Base-by-base conservation (phyloP, 306 rosid species). In the Phaseolus lunatus region DNA sequence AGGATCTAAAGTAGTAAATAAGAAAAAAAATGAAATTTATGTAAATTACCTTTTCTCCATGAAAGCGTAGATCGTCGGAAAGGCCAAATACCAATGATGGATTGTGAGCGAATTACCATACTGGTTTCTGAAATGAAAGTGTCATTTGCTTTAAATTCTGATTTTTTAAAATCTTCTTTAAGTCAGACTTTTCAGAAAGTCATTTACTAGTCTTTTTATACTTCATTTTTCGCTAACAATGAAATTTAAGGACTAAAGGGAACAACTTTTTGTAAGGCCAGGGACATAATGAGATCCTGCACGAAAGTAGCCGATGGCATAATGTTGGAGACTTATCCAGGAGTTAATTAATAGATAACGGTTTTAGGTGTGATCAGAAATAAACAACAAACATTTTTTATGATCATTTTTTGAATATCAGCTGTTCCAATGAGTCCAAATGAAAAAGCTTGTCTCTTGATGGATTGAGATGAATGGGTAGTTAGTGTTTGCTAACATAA, bases 301-400 rank as follows among this genome's bases (percentile, higher is more conserved):
- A 12, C 15, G 61, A 18, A 50, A 50, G 24, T 4, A 22, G 10
- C 61, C 29, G 1, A 10, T 53, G 27, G 61, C 57, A 50, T n/a
- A 50, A 18, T 50, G n/a, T 48, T 48, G n/a, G 56, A n/a, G 26
- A 53, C 15, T 20, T 53, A 20, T 53, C 6, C 13, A 2, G 59
- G 6, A 2, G 59, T 53, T 53, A 19, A 19, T 0, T 23, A 26
- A 58, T 58, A 35, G 67, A 57, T 18, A 33, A 13, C 35, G 13
- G 54, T 81, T 81, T 68, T 75, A 72, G 47, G 20, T 24, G 20
- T 48, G 58, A 13, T 66, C n/a, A 54, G 33, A 43, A 73, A 29
- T 53, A 47, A 80, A 27, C 27, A 19, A 5, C 4, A 0, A 26
- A 47, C 67, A 4, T 50, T 37, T 53, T 73, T 43, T 23, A 45